Conservation (phyloP, 2,329 filamentous ascomycete species). For the Seiridium unicorne region DNA sequence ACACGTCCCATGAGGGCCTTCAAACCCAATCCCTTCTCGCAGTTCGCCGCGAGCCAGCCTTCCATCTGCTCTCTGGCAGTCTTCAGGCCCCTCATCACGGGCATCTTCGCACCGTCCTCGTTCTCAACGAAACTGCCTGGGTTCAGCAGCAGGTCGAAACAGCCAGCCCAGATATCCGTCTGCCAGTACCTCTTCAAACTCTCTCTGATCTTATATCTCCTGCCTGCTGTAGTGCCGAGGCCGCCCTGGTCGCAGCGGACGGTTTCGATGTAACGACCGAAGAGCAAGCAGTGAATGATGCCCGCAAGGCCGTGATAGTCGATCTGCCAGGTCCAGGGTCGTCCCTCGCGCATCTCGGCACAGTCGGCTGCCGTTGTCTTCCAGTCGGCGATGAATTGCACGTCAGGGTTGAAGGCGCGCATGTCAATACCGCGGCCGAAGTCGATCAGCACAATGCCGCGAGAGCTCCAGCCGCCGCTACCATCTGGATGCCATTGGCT, state of each 20-base stretch:
- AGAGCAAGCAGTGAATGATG: constrained; percentile 83
- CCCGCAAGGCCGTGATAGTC: constrained; percentile 94
- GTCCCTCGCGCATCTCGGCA: constrained; percentile 88
- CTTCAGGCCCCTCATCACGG: constrained; percentile 69
- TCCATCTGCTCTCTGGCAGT: constrained; percentile 77
- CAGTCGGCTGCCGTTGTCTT: constrained; percentile 85
- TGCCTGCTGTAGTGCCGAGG: constrained; percentile 54
- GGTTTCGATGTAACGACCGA: constrained; percentile 93
- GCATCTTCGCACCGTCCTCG: constrained; percentile 69
- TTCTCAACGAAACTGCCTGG: constrained; percentile 63
- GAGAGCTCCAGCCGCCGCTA: constrained; percentile 71
- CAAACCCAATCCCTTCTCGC: constrained; percentile 76
- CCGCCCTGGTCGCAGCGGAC: constrained; percentile 53
- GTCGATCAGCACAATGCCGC: constrained; percentile 86
- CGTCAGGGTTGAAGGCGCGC: constrained; percentile 72
- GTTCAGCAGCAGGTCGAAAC: constrained; percentile 85
- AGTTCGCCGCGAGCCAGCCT: constrained; percentile 74
- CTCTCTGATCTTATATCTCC: constrained; percentile 79
- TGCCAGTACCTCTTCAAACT: constrained; percentile 95
- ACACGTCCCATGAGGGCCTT: constrained; percentile 67
- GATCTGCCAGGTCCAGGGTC: constrained; percentile 96
- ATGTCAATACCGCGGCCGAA: constrained; percentile 95
- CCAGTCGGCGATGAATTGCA: constrained; percentile 95
- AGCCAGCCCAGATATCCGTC: constrained; percentile 80
- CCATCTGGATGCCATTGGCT: constrained; percentile 72